Evolutionary conservation across 345 rosid species (phyloP), one percentile per base, ranked within the genome.

Genomic region (Rhodamnia rubescens): DNA sequence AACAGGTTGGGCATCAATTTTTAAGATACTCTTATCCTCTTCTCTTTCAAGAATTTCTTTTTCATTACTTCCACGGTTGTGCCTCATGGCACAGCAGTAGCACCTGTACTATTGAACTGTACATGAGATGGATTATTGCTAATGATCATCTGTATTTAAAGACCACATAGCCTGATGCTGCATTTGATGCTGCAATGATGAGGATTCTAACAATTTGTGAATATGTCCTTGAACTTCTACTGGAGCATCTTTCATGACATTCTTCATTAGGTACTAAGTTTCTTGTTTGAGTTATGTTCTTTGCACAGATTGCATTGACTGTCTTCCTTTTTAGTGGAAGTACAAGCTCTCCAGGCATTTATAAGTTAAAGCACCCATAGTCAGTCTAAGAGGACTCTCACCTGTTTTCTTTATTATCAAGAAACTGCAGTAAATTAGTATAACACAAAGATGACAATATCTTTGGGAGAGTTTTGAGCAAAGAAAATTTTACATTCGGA

Each of bases 1-100:
- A 95, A 74, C 96, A 96, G 99, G 98, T 96, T 50, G 82, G 91
- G 87, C 42, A 47, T 82, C 47, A 82, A 58, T 86, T 53, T 86
- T 55, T 83, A 69, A 36, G 47, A 36, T 13, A 52, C 18, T 83
- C 78, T 82, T 50, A 27, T 24, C 49, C 5, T 56, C 47, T 53
- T 82, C 47, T 82, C 57, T 52, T 82, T 52, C n/a, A 69, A 32
- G 78, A 32, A 36, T n/a, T n/a, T n/a, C n/a, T n/a, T n/a, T n/a
- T n/a, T n/a, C n/a, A n/a, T n/a, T n/a, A n/a, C n/a, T n/a, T n/a
- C n/a, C n/a, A n/a, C n/a, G n/a, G n/a, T n/a, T n/a, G n/a, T n/a
- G n/a, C n/a, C n/a, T n/a, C n/a, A n/a, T n/a, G n/a, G n/a, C n/a
- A n/a, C n/a, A n/a, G n/a, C n/a, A n/a, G n/a, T n/a, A n/a, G n/a